phyloP scores from a whole-genome alignment of 2,329 filamentous ascomycete genomes.

The Stachybotrys elegans region DNA sequence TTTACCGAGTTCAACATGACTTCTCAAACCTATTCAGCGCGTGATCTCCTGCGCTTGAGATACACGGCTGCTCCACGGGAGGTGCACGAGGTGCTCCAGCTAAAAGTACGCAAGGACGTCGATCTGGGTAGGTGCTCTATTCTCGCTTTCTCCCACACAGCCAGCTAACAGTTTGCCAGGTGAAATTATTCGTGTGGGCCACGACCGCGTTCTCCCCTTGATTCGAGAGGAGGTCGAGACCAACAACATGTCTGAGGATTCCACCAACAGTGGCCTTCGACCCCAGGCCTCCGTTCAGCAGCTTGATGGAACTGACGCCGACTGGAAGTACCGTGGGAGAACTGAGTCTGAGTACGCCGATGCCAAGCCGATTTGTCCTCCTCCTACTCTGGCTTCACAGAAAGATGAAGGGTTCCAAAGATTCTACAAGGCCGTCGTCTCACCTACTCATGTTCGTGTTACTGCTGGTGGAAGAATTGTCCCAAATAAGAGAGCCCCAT shows the following conservation, averaged over 20 bases:
- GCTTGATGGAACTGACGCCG: slow-evolving; percentile 34
- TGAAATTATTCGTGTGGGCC: slow-evolving; percentile 25
- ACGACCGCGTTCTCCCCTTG: slow-evolving; percentile 19
- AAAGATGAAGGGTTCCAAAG: slow-evolving; percentile 61
- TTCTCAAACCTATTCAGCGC: slow-evolving; percentile 35
- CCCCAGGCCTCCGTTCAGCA: slow-evolving; percentile 20
- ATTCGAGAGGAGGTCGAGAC: slow-evolving; percentile 24
- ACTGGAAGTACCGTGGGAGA: slow-evolving; percentile 41
- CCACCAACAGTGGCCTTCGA: slow-evolving; percentile 3
- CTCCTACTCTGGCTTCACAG: slow-evolving; percentile 47
- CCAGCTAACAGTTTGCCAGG: slow-evolving; percentile 15
- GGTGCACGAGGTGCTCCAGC: slow-evolving; percentile 21
- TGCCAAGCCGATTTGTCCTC: slow-evolving; percentile 47
- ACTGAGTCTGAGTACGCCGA: slow-evolving; percentile 36
- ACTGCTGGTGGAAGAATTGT: slow-evolving; percentile 64
- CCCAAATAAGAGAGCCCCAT: slow-evolving; percentile 52
- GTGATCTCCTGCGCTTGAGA: slow-evolving; percentile 37
- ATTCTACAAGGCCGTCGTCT: slow-evolving; percentile 64
- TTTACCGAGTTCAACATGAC: slow-evolving; percentile 35
- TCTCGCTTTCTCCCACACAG: neutral
- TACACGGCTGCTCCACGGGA: slow-evolving; percentile 18
- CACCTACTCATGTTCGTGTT: slow-evolving; percentile 61
- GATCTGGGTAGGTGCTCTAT: slow-evolving; percentile 32
- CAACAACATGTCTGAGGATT: slow-evolving; percentile 5
- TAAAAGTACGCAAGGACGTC: slow-evolving; percentile 30